phyloP scores from a whole-genome alignment of 2,329 filamentous ascomycete species.

The Cordyceps tenuipes region DNA sequence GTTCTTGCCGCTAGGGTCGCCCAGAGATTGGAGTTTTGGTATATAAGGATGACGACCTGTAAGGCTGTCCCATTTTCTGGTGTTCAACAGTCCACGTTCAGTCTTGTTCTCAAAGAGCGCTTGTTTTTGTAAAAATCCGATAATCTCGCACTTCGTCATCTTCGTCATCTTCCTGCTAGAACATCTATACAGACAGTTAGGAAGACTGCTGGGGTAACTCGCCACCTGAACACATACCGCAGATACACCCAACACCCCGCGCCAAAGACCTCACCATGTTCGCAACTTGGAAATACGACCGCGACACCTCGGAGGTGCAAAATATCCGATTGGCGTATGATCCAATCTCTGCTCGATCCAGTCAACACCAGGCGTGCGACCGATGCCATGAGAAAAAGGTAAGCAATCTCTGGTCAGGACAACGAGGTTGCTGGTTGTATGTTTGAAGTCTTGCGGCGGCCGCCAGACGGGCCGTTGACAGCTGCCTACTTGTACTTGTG shows the following conservation, averaged over 20 bases:
- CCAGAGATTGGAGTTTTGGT: background rate
- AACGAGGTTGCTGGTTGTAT: background rate
- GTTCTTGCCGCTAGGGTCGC: conserved; percentile 1
- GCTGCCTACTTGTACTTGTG: background rate
- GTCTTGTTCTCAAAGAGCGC: background rate
- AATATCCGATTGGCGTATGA: conserved; percentile 28
- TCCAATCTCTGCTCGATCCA: conserved; percentile 29
- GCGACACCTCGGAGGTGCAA: conserved; percentile 29
- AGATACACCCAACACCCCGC: background rate
- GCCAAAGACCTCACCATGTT: conserved; percentile 21
- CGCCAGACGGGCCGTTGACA: background rate
- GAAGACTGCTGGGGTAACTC: background rate
- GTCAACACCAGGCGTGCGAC: conserved; percentile 31
- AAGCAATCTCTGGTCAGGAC: background rate
- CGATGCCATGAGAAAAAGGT: conserved; percentile 33
- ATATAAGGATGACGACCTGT: conserved; percentile 2
- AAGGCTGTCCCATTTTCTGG: conserved; percentile 3
- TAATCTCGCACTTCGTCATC: background rate
- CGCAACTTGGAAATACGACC: conserved; percentile 31
- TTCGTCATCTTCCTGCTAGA: background rate
- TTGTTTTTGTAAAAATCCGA: background rate
- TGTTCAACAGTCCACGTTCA: background rate
- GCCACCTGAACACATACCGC: background rate
- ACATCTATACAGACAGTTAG: background rate
- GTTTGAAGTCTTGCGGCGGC: background rate